phyloP scores from a whole-genome alignment of 139 green algal species.

The Ulvella scutata region DNA sequence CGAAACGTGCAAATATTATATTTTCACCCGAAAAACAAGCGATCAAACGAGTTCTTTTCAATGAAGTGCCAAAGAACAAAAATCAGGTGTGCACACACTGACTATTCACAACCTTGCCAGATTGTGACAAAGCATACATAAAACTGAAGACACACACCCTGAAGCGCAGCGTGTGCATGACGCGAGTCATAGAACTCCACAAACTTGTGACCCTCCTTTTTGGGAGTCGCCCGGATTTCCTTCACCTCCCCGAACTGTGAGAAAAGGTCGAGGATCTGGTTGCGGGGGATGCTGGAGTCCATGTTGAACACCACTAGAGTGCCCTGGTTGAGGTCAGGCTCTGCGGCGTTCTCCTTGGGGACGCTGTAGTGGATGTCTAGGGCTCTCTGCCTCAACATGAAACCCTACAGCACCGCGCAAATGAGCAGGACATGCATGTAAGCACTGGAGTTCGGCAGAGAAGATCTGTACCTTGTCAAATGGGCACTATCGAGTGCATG shows the following conservation, averaged over 20 bases:
- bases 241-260: constrained; percentile 72
- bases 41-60: too few species aligned
- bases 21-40: too few species aligned
- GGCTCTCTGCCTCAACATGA: constrained; percentile 12
- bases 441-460: too few species aligned
- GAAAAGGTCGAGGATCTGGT: constrained; percentile 63
- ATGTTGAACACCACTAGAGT: constrained; percentile 70
- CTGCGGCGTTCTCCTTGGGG: constrained; percentile 26
- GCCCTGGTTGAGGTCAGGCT: constrained; percentile 41
- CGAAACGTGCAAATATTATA: too few species aligned
- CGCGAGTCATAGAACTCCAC: constrained; percentile 81
- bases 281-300: constrained; percentile 38
- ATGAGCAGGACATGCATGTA: too few species aligned
- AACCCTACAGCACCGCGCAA: too few species aligned
- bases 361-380: constrained; percentile 57
- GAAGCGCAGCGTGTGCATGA: constrained; percentile 32
- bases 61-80: constrained; percentile 6
- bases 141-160: constrained; percentile 24
- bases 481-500: too few species aligned
- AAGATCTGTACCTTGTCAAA: too few species aligned
- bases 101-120: constrained; percentile 22
- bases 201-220: constrained; percentile 53
- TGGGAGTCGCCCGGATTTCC: constrained; percentile 28
- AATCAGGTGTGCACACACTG: constrained; percentile 9
- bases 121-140: background rate